Base-by-base conservation (phyloP, 164 flowering plant genomes). In the Liquidambar formosana region DNA sequence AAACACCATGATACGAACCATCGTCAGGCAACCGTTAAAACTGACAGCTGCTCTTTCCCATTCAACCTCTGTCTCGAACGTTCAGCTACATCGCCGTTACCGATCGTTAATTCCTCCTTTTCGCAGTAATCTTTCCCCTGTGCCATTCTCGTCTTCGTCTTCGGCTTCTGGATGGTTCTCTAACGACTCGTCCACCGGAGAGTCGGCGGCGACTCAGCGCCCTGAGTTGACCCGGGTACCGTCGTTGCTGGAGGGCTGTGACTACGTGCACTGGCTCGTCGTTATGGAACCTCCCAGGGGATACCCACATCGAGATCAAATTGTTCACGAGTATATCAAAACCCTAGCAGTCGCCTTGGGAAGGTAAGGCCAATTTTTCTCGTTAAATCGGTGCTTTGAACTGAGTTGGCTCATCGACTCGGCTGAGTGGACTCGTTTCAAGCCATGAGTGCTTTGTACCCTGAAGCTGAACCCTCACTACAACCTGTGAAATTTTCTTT, bases 241-340 rank as follows among this genome's bases (percentile, higher is more conserved):
- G 18, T 57, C 25, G 6, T 48, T 80, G 49, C 51, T 74, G 23
- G 71, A 71, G 21, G 80, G 82, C 60, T 81, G 84, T 41, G 82
- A 76, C 65, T 81, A 67, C 67, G 41, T 76, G 69, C 82, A 81
- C 74, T 81, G 80, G 82, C 76, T 81, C 47, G 80, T 76, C 33
- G 73, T 81, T 57, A 71, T 78, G 80, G 75, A 78, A 8, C 64
- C 76, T 25, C 84, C 80, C 12, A 28, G 71, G 63, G 75, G 66
- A 10, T 57, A 73, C 64, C 79, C 79, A 38, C 71, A 27, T 57
- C 67, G 84, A 33, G 76, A 81, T 44, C 76, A 81, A 61, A 78
- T 81, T 62, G 61, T 78, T 43, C 38, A 71, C 14, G 48, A 66
- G 46, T 81, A 70, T 46, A 46, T 81, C 48, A 68, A 66, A 64